Base-by-base conservation (phyloP, 169 alveolate genomes). In the Babesia bovis region DNA sequence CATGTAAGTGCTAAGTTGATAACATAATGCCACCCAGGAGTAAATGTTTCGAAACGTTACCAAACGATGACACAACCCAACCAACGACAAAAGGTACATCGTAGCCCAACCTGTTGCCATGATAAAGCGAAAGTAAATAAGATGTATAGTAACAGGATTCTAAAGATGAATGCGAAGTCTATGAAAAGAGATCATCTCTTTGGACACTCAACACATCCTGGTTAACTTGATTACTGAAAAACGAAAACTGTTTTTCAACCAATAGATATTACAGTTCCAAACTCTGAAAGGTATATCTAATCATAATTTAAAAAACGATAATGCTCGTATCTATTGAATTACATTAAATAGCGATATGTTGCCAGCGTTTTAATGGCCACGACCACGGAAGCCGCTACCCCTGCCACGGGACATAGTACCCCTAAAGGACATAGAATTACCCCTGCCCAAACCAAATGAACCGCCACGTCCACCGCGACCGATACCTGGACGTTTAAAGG, bases 331-430 rank as follows among this genome's bases (percentile, higher is more conserved):
- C n/a, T n/a, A n/a, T n/a, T n/a, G n/a, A n/a, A n/a, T n/a, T n/a
- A n/a, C n/a, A n/a, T 19, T 33, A 17, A 15, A 6, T 63, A 63
- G 73, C 73, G 73, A 63, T 63, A 63, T 28, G 44, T 28, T 28
- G 30, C 32, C 25, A 21, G 35, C 44, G 50, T 23, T 38, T 7
- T 38, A 9, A 9, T 38, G 13, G 45, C n/a, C 32, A 28, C 84
- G 83, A 13, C 88, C 74, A 32, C 81, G 52, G 66, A 69, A 74
- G 15, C 93, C 71, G 33, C 85, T 74, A 32, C 90, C 78, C 36
- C 90, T 58, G 38, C 86, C 73, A 26, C 66, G 50, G 42, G 70
- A 67, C 15, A 57, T 35, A n/a, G 65, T 65, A 21, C 90, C 90
- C 25, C 83, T 38, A 32, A 35, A 53, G 28, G 77, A 58, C 68